Conservation (phyloP, 129 eudicot genomes). For the Mikania micrantha region DNA sequence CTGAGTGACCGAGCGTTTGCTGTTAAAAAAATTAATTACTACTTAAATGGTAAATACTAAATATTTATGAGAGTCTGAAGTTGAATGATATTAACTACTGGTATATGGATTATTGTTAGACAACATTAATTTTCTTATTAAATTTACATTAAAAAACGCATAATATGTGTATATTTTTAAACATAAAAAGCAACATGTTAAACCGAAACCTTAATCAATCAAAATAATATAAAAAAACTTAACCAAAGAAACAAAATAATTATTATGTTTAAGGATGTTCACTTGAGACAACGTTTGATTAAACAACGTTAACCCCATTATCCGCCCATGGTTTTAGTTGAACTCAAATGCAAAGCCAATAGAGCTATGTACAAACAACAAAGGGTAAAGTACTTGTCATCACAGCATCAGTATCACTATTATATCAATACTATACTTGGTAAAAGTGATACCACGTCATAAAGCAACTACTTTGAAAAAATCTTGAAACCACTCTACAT, state of each 20-base stretch:
- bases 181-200: not conserved
- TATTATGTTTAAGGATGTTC: not conserved
- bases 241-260: not conserved
- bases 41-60: no score
- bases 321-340: constrained; percentile 24
- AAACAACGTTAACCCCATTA: constrained; percentile 14
- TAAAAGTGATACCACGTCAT: not conserved
- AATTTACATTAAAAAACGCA: not conserved
- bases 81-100: no score
- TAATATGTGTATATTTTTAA: not conserved
- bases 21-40: no score
- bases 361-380: constrained; percentile 3
- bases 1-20: no score
- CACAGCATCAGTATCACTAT: not conserved
- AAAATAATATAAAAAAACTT: not conserved
- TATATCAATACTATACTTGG: not conserved
- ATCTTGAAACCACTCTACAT: constrained; percentile 12
- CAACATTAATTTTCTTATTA: no score
- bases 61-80: no score
- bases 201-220: not conserved
- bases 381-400: not conserved
- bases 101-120: no score
- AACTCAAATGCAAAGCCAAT: not conserved
- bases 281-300: constrained; percentile 13
- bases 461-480: not conserved